A percentile compares a stretch with the other conserved stretches of the same genome.
phyloP scores from a whole-genome alignment of 2,329 filamentous ascomycete genomes.

The Immersiporthe knoxdaviesiana region DNA sequence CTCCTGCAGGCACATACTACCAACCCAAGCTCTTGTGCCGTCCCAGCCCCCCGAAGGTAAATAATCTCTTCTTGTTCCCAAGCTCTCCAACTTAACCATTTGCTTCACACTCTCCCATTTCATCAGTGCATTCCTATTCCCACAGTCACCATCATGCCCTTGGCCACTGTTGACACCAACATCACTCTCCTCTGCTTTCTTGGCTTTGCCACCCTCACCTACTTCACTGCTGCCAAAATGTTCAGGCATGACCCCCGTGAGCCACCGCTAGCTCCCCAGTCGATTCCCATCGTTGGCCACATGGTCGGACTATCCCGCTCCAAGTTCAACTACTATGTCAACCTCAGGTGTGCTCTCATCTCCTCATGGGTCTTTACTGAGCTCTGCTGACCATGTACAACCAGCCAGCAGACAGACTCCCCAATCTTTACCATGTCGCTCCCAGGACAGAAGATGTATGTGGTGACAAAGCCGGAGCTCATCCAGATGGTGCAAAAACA shows the following conservation, averaged over 20 bases:
- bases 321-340: conserved; percentile 40
- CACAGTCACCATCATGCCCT: conserved; percentile 8
- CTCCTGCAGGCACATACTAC: too few relatives aligned
- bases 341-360: conserved; percentile 34
- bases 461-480: conserved; percentile 43
- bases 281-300: conserved; percentile 40
- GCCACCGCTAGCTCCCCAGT: conserved; percentile 37
- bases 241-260: conserved; percentile 38
- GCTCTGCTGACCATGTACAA: neutral
- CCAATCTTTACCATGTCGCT: conserved; percentile 48
- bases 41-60: neutral
- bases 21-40: too few relatives aligned
- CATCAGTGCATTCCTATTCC: neutral
- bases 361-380: neutral
- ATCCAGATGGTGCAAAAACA: conserved; percentile 45
- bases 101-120: neutral
- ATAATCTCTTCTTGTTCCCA: neutral
- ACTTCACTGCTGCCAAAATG: conserved; percentile 17
- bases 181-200: conserved; percentile 7
- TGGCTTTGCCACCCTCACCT: conserved; percentile 17
- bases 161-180: neutral
- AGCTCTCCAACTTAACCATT: neutral
- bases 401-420: conserved; percentile 30
- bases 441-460: conserved; percentile 46
- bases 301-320: conserved; percentile 37